Conservation (phyloP, 345 rosid species). For the Populus nigra region DNA sequence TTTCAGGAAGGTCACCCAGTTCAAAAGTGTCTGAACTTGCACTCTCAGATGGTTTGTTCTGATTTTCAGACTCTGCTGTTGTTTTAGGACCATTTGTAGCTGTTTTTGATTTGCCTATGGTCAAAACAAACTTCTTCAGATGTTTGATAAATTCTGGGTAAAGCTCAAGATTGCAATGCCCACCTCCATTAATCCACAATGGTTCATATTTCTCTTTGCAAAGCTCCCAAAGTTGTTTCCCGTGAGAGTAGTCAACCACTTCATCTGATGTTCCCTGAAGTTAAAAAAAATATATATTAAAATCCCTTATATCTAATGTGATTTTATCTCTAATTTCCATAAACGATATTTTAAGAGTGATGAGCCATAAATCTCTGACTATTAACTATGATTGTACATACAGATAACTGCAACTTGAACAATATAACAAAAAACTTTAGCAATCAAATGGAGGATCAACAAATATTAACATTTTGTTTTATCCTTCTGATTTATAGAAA, state of each 20-base stretch:
- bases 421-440: background rate
- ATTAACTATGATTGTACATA: background rate
- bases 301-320: background rate
- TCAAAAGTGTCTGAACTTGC: slow-evolving; percentile 69
- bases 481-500: background rate
- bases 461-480: background rate
- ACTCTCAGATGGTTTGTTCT: slow-evolving; percentile 49
- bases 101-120: slow-evolving; percentile 55
- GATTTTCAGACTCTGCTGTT: slow-evolving; percentile 41
- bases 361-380: background rate
- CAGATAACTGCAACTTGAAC: background rate
- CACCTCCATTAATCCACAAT: slow-evolving; percentile 82
- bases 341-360: background rate
- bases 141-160: slow-evolving; percentile 81
- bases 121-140: slow-evolving; percentile 64
- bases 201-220: slow-evolving; percentile 84
- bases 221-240: slow-evolving; percentile 79
- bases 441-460: background rate
- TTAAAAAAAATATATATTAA: background rate
- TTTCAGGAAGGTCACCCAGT: slow-evolving; percentile 66
- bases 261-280: slow-evolving; percentile 80
- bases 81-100: slow-evolving; percentile 39
- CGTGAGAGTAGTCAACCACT: slow-evolving; percentile 85
- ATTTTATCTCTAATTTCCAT: slow-evolving; percentile 9
- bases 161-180: slow-evolving; percentile 89